phyloP scores from a whole-genome alignment of 768 basidiomycete genomes.

The Lactarius sanguifluus region DNA sequence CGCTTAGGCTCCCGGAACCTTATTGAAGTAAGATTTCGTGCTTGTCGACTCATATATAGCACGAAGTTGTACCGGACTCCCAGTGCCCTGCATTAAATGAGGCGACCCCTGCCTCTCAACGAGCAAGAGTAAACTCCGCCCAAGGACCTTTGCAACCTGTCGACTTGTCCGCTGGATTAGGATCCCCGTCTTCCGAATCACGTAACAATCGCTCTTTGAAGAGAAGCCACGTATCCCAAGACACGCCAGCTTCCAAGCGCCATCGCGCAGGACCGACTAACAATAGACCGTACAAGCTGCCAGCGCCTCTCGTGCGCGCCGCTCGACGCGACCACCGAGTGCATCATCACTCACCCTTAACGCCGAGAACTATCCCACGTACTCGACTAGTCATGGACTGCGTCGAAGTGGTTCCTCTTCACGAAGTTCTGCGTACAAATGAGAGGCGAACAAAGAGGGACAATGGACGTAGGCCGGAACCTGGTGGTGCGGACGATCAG shows the following conservation, averaged over 20 bases:
- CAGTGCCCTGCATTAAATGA: neutral
- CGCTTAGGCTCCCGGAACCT: neutral
- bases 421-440: conserved; percentile 1
- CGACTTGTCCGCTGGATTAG: neutral
- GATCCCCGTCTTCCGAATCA: neutral
- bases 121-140: neutral
- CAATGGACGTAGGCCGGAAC: neutral
- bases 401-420: conserved; percentile 18
- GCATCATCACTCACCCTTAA: neutral
- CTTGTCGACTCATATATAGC: conserved; percentile 1
- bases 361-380: neutral
- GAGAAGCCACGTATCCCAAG: neutral
- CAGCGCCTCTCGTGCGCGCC: neutral
- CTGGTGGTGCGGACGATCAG: neutral
- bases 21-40: neutral
- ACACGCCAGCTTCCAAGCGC: conserved; percentile 14
- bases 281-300: neutral
- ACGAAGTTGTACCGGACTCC: conserved; percentile 23
- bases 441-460: neutral
- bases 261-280: neutral
- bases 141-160: neutral
- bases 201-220: neutral
- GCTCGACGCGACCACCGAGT: neutral
- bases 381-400: conserved; percentile 18
- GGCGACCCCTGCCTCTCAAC: neutral